Percentiles rank a stretch among this genome's conserved stretches.
These are phyloP conservation scores for Aspergillus terreus DNA, from an alignment of 2,329 filamentous ascomycete species.

Conservation along the genomic window DNA sequence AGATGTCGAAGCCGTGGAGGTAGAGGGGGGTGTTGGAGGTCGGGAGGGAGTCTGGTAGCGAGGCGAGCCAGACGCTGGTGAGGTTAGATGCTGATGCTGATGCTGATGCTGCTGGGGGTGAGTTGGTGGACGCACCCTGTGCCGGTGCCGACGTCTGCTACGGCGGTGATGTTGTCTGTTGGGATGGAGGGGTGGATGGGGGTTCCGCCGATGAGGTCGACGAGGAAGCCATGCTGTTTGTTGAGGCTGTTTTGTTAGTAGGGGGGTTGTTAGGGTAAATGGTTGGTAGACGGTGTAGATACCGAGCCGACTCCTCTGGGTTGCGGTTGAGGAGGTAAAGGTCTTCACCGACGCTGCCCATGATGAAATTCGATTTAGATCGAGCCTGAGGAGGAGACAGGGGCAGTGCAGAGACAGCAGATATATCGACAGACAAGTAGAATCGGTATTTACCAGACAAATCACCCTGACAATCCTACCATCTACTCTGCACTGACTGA, in stretches of 20 bases:
- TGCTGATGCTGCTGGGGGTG: background rate
- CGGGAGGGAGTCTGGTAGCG: slow-evolving; percentile 9
- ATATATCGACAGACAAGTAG: too few species aligned
- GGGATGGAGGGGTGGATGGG: slow-evolving; percentile 25
- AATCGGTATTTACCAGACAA: too few species aligned
- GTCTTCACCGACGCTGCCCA: background rate
- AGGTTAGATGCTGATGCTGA: background rate
- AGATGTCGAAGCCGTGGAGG: slow-evolving; percentile 31
- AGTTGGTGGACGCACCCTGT: slow-evolving; percentile 18
- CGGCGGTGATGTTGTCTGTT: slow-evolving; percentile 7
- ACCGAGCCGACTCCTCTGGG: slow-evolving; percentile 17
- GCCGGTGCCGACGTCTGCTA: slow-evolving; percentile 28
- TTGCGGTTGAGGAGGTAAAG: slow-evolving; percentile 20
- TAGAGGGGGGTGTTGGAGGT: slow-evolving; percentile 8
- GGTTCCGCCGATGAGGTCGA: slow-evolving; percentile 15
- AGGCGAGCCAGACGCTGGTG: slow-evolving; percentile 22
- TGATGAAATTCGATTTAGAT: background rate
- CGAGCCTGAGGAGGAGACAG: background rate
- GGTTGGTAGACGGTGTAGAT: background rate
- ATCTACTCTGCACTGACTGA: too few species aligned
- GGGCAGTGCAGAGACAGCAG: too few species aligned
- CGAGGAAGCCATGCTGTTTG: slow-evolving; percentile 22
- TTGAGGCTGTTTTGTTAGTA: slow-evolving; percentile 16
- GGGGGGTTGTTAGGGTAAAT: background rate
- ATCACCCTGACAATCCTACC: too few species aligned